Evolutionary conservation across 345 rosid species (phyloP), one percentile per base, ranked within the genome.

Genomic region (Excoecaria cochinchinensis): DNA sequence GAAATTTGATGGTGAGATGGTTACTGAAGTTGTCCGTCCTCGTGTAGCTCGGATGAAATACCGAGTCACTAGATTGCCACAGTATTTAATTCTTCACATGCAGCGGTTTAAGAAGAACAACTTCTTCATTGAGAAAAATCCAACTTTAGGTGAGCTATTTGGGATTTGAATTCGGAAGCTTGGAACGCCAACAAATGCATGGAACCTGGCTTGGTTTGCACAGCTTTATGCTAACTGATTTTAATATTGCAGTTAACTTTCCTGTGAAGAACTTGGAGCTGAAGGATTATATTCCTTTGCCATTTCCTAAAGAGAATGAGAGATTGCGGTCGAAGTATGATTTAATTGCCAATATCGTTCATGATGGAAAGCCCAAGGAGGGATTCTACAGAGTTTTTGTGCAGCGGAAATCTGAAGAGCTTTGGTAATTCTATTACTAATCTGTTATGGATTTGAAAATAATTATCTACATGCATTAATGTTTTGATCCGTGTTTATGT

Each of bases 301-400:
- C 94, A 52, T 72, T 77, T 67, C 89, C 90, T 42, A 82, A 83
- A 73, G 95, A 84, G 81, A 86, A 88, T 31, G 87, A 87, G 78
- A 93, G 58, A 76, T 69, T 82, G 65, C 83, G 90, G 62, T 82
- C 97, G 0, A 96, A 90, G 89, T 96, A 93, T 76, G 97, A 93
- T 85, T 80, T 96, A 78, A 93, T 96, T 24, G 97, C 97, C 17
- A 90, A 96, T 76, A 85, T 93, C n/a, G 98, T 96, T 77, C 99
- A 93, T 80, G 99, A 96, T 71, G 97, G 97, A 31, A 93, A 93
- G 73, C 99, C 99, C 48, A 95, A 91, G 52, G 99, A 89, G 70
- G 99, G 97, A 0, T 86, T 79, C 82, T 96, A 93, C 82, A 87
- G 97, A 79, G 99, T 90, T 75, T 95, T 93, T 84, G 99, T 96